A percentile compares a stretch with the other conserved stretches of the same genome.
phyloP scores from a whole-genome alignment of 331 rosid species.

The Quercus phellos region DNA sequence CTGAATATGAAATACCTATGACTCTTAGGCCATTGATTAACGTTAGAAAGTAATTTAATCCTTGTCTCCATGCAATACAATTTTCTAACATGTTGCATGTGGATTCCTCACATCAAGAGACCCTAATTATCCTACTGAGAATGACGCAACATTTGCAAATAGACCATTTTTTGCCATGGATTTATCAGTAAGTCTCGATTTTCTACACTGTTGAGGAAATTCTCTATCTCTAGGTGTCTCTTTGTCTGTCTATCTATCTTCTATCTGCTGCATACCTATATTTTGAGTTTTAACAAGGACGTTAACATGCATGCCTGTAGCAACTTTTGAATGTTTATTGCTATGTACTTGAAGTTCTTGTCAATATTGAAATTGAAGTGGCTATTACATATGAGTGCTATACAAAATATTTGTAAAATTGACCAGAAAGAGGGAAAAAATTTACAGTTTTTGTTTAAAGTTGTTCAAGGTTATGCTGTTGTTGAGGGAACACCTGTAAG shows the following conservation, averaged over 20 bases:
- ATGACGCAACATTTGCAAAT: background rate
- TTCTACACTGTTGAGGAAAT: background rate
- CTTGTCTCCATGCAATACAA: background rate
- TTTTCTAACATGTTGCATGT: background rate
- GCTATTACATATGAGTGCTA: background rate
- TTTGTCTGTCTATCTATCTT: background rate
- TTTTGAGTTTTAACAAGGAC: background rate
- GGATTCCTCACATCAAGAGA: background rate
- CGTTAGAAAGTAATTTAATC: background rate
- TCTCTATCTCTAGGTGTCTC: background rate
- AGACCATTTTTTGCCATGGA: background rate
- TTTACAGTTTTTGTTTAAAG: background rate
- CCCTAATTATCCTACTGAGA: background rate
- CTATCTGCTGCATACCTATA: background rate
- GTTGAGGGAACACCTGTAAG: conserved; percentile 50
- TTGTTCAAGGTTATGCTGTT: conserved; percentile 51
- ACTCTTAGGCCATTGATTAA: background rate
- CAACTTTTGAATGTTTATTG: background rate
- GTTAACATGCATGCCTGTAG: background rate
- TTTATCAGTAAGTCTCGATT: background rate
- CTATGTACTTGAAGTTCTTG: background rate
- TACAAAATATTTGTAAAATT: background rate
- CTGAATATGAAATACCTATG: background rate
- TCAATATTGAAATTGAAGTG: background rate
- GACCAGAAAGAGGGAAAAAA: background rate